Conservation (phyloP, 108 stramenopile genomes). For the Nitzschia palea region DNA sequence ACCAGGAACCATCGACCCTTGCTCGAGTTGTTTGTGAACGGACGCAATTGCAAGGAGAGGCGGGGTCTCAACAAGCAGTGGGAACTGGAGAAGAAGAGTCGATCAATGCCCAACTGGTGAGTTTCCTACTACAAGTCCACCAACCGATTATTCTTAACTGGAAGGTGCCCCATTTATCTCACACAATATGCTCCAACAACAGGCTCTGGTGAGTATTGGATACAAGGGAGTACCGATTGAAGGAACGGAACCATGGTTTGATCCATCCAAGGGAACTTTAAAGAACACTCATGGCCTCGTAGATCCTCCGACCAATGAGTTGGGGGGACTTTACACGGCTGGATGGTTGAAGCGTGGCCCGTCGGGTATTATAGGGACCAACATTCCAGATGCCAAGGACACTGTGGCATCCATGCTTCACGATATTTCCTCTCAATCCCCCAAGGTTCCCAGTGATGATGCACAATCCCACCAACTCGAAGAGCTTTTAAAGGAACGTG, state of each 20-base stretch:
- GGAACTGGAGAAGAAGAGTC: conserved; percentile 73
- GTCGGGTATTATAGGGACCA: conserved; percentile 96
- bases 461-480: neutral
- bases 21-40: conserved; percentile 75
- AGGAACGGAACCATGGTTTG: conserved; percentile 72
- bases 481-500: conserved; percentile 34
- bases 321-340: conserved; percentile 83
- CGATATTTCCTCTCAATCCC: conserved; percentile 39
- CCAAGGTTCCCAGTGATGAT: too few species aligned
- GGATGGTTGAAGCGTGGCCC: conserved; percentile 99
- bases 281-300: conserved; percentile 75
- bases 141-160: neutral
- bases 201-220: conserved; percentile 89
- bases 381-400: conserved; percentile 88
- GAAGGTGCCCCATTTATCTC: neutral
- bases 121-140: neutral
- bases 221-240: conserved; percentile 86
- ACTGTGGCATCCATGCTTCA: conserved; percentile 85
- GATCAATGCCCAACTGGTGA: conserved; percentile 50
- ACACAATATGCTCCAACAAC: too few species aligned
- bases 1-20: conserved; percentile 36
- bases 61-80: conserved; percentile 62
- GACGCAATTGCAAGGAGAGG: conserved; percentile 74
- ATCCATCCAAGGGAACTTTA: conserved; percentile 53
- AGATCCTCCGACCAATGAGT: conserved; percentile 18